Evolutionary conservation across 805 yeast species (phyloP), one percentile per base, ranked within the genome.

Genomic region (Ascoidea asiatica): DNA sequence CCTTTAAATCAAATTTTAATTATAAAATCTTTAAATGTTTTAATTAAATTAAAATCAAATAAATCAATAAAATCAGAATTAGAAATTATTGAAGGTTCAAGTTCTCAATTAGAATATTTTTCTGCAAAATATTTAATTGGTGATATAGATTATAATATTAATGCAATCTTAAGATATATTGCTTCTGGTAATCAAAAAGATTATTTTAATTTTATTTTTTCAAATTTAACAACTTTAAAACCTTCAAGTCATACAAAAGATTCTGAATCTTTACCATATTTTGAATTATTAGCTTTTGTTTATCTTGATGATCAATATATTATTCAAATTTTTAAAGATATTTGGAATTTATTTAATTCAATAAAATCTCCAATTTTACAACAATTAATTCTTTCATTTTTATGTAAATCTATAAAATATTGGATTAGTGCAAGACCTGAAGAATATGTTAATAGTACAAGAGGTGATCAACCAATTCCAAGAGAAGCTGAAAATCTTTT

Each of bases 351-450:
- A 15, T 48, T 69, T 1, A 58, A 59, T 13, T 47, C 62, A 3
- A 56, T 70, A 17, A 66, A 63, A 46, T 67, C 68, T 50, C 64
- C 69, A 3, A 58, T 72, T 1, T 76, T 73, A 48, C 69, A 69
- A 44, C 67, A 66, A 48, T 45, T 73, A 19, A 48, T 74, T 6
- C 58, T 73, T 39, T 59, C 65, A 38, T 75, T 66, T 47, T 62
- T 75, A 40, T 54, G 74, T n/a, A 66, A 67, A 42, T 57, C 74
- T 3, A 50, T 75, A 5, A 59, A 63, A 46, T 58, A 62, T 38
- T 78, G 83, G 82, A 61, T 72, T 2, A 53, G 68, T 44, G 63
- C 75, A 11, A 62, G 75, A 49, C 72, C 79, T 0, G 44, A 51
- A 4, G 77, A 75, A 43, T 75, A 63, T 47, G 43, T 66, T 17